These are phyloP conservation scores for Termitomyces sp. DNA, from an alignment of 768 basidiomycete species.

Conservation along the genomic window DNA sequence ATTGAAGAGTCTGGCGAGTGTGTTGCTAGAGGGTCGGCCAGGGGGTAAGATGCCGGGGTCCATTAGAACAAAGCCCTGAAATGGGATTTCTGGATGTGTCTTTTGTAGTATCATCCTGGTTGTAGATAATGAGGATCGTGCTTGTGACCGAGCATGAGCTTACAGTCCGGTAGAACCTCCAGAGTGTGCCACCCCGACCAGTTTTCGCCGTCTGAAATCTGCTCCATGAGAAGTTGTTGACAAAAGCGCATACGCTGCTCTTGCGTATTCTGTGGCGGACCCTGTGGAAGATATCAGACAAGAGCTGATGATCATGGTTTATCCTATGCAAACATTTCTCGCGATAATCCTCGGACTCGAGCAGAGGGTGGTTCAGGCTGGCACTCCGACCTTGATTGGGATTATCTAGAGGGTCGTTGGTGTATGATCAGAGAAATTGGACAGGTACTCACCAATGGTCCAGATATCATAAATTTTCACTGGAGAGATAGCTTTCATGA, in stretches of 20 bases:
- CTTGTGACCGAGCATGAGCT: neutral
- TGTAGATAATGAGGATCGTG: neutral
- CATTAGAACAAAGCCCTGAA: slow-evolving; percentile 1
- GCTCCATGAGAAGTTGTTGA: slow-evolving; percentile 3
- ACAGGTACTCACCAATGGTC: neutral
- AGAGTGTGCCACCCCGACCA: slow-evolving; percentile 5
- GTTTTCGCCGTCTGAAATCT: neutral
- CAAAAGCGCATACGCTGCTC: slow-evolving; percentile 2
- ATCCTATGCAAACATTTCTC: neutral
- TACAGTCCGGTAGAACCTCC: slow-evolving; percentile 8
- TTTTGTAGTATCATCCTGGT: slow-evolving; percentile 1
- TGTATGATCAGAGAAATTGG: neutral
- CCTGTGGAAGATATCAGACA: neutral
- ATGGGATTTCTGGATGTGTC: slow-evolving; percentile 1
- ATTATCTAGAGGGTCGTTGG: neutral
- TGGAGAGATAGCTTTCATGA: neutral
- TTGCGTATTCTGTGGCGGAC: slow-evolving; percentile 5
- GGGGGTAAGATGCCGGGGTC: slow-evolving; percentile 6
- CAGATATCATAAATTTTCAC: slow-evolving; percentile 2
- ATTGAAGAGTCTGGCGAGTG: slow-evolving; percentile 2
- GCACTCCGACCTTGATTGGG: slow-evolving; percentile 6
- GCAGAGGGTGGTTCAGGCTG: neutral
- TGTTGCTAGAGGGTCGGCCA: neutral
- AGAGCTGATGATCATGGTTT: neutral
- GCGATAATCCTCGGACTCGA: neutral